These are phyloP conservation scores for Calamus simplicifolius DNA, from an alignment of 176 grass and related monocot genomes.

Conservation along the genomic window DNA sequence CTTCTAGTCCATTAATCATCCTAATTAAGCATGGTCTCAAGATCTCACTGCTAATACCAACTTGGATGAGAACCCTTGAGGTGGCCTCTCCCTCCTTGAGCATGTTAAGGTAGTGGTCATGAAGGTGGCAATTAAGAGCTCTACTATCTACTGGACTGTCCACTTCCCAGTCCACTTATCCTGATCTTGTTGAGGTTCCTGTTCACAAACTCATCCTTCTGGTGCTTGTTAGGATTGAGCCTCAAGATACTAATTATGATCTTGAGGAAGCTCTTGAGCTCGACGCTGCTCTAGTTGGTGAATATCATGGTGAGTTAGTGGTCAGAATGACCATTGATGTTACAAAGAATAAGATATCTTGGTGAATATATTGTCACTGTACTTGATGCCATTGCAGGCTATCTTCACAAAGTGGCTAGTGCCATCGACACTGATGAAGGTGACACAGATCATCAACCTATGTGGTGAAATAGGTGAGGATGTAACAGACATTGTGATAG, in stretches of 20 bases:
- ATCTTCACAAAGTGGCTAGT: constrained; percentile 92
- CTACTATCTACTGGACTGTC: constrained; percentile 81
- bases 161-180: constrained; percentile 93
- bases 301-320: constrained; percentile 57
- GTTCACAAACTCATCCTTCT: constrained; percentile 42
- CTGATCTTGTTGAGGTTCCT: constrained; percentile 89
- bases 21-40: too few relatives aligned
- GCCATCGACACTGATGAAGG: constrained; percentile 60
- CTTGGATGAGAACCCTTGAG: constrained; percentile 37
- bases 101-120: constrained; percentile 56
- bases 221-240: constrained; percentile 31
- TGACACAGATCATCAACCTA: constrained; percentile 92
- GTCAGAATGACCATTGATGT: constrained; percentile 44
- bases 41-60: constrained; percentile 44
- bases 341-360: constrained; percentile 48
- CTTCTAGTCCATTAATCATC: constrained; percentile 48
- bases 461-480: constrained; percentile 49
- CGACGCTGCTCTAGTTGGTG: constrained; percentile 61
- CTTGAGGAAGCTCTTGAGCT: constrained; percentile 88
- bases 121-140: constrained; percentile 59
- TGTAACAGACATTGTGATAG: constrained; percentile 67
- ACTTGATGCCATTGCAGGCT: constrained; percentile 94
- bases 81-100: constrained; percentile 77
- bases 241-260: constrained; percentile 73
- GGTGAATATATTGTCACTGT: constrained; percentile 77